Evolutionary conservation across 495 filamentous ascomycete species (phyloP), one percentile per base, ranked within the genome.

Genomic region (Lepraria neglecta): DNA sequence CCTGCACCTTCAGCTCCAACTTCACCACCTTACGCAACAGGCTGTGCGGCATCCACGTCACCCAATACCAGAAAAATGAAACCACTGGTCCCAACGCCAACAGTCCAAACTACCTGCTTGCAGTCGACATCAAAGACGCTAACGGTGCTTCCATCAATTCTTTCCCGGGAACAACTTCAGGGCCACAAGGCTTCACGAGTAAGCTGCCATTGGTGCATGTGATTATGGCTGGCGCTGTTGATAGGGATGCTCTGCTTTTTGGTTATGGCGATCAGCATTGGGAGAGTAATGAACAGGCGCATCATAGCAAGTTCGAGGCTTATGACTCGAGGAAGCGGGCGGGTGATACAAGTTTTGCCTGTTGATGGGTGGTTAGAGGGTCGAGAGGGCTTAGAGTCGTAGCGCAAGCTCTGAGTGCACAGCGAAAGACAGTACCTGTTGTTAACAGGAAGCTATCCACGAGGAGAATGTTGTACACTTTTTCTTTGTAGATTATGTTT

Each of bases 41-140:
- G 60, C 50, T 62, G 60, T 62, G 52, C 52, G 60, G 60, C 50
- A 45, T 62, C 33, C 60, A 62, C 52, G 60, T 62, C 0, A 47
- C 31, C 14, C 60, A 62, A 48, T 62, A 62, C 40, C 60, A 62
- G 33, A 56, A 56, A 27, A 56, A 55, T 31, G 24, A 62, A 21
- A 6, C 33, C 11, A 11, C 6, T 11, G 60, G 52, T 1, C 60
- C 60, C 19, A 33, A 28, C 11, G 7, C 17, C 7, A 28, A 52
- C 43, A 40, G 45, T 19, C 6, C 28, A 2, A n/a, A 62, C 4
- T 62, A 62, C 48, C n/a, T 40, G 2, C 40, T 62, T 50, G 44
- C 27, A 0, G 60, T 62, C 33, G 44, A 31, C 1, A 44, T 62
- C 5, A 27, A 43, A n/a, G 60, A 62, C 10, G 38, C 38, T 14